Base-by-base conservation (phyloP, 306 rosid species). In the Dalbergia cochinchinensis region DNA sequence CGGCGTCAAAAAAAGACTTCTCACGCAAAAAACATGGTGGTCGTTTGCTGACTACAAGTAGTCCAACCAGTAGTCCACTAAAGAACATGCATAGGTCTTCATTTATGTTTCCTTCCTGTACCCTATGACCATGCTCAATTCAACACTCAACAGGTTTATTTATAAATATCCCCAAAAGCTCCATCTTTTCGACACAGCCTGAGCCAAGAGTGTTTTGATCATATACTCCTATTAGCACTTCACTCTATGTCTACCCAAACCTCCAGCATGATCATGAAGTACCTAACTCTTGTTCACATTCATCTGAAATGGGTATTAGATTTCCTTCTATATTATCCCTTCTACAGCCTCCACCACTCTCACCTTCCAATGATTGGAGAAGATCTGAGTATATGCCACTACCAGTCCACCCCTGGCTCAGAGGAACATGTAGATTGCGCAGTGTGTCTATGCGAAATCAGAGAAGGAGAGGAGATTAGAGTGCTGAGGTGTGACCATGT, bases 391-490 rank as follows among this genome's bases (percentile, higher is more conserved):
- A 48, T 10, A 16, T 73, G 42, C 26, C 77, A 33, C 7, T 53
- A 35, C 15, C 65, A 20, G 2, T 18, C 7, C n/a, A n/a, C n/a
- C n/a, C n/a, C n/a, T n/a, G n/a, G n/a, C 34, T 57, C 42, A 10
- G 71, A 51, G 8, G 83, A 73, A 76, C 69, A 77, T 22, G 81
- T 12, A 6, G 87, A 87, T 6, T 91, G 96, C 37, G 86, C 86
- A 5, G 88, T 87, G 50, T 91, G 93, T 63, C 78, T 86, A 0
- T 26, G 77, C 73, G 78, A 71, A 72, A 64, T 91, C 7, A 77
- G 48, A 5, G 86, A 81, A 76, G 93, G 87, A 26, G 93, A 86
- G 4, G 91, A 82, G 77, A 74, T 89, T 13, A 82, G 78, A 68
- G 86, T 73, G 41, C 31, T 87, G 19, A 76, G 88, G 13, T 91